Conservation (phyloP, 1,139 yeast genomes). For the Pichia sp. region DNA sequence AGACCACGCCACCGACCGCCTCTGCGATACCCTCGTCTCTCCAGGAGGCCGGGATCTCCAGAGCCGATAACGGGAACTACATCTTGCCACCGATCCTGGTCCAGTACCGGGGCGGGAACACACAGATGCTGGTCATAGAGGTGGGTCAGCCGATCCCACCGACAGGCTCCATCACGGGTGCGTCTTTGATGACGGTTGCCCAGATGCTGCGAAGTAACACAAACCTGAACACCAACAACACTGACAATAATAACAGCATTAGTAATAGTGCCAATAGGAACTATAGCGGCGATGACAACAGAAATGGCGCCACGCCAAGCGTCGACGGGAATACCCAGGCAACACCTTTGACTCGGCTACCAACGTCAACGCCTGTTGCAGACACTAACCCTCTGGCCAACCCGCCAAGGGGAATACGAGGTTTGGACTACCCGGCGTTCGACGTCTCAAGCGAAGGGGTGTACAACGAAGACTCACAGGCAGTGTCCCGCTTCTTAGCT, state of each 20-base stretch:
- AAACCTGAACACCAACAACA: background rate
- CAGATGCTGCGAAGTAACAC: slow-evolving; percentile 9
- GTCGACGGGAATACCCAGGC: background rate
- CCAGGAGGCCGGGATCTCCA: slow-evolving; percentile 20
- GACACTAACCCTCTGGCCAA: slow-evolving; percentile 1
- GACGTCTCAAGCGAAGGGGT: slow-evolving; percentile 32
- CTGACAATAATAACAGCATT: background rate
- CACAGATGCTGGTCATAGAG: slow-evolving; percentile 28
- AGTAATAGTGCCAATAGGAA: background rate
- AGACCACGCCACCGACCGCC: background rate
- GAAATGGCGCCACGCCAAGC: background rate
- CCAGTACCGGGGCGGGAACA: slow-evolving; percentile 27
- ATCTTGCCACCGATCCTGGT: slow-evolving; percentile 29
- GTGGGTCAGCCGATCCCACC: slow-evolving; percentile 24
- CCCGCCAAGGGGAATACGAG: slow-evolving; percentile 24
- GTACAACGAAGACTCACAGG: slow-evolving; percentile 23
- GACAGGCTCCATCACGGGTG: background rate
- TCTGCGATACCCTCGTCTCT: slow-evolving; percentile 1
- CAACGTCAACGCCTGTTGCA: background rate
- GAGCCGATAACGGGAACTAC: slow-evolving; percentile 22
- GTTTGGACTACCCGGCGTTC: slow-evolving; percentile 33
- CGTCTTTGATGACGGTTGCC: slow-evolving; percentile 6
- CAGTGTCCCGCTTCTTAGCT: slow-evolving; percentile 22
- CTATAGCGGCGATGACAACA: background rate
- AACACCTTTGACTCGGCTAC: background rate